phyloP scores from a whole-genome alignment of 164 flowering plant species.

The Protea cynaroides region DNA sequence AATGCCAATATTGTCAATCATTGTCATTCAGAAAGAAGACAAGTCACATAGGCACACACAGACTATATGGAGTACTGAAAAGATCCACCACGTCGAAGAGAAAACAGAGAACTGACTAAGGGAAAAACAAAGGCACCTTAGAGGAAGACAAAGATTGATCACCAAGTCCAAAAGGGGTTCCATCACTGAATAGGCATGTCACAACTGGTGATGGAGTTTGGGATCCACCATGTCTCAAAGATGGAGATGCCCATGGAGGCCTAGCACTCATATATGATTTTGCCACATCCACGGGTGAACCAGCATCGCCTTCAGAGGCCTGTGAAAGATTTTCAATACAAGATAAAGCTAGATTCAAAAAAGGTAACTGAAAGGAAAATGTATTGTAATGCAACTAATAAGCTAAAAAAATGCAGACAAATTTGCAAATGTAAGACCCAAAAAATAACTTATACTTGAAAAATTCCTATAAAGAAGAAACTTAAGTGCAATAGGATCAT shows the following conservation, averaged over 20 bases:
- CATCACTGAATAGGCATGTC: conserved; percentile 35
- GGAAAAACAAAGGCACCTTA: conserved; percentile 24
- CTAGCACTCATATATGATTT: conserved; percentile 67
- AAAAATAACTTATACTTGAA: not conserved
- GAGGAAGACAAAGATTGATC: conserved; percentile 25
- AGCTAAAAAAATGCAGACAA: too few relatives aligned
- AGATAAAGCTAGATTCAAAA: not conserved
- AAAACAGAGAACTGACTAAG: too few relatives aligned
- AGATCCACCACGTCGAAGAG: too few relatives aligned
- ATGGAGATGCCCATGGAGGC: conserved; percentile 81
- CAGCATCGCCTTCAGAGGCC: conserved; percentile 36
- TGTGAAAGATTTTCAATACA: conserved; percentile 23
- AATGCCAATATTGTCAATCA: too few relatives aligned
- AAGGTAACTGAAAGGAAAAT: not conserved
- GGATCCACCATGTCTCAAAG: conserved; percentile 23
- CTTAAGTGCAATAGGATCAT: not conserved
- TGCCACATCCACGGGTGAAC: conserved; percentile 81
- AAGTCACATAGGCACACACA: too few relatives aligned
- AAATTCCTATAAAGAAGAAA: not conserved
- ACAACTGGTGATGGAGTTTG: conserved; percentile 33
- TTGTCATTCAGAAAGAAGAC: too few relatives aligned
- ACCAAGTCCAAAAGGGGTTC: conserved; percentile 30
- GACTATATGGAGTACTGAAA: too few relatives aligned
- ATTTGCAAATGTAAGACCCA: too few relatives aligned
- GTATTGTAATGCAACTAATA: not conserved